Evolutionary conservation across 352 stramenopile species (phyloP).

Genomic region (Blastocystis sp.): DNA sequence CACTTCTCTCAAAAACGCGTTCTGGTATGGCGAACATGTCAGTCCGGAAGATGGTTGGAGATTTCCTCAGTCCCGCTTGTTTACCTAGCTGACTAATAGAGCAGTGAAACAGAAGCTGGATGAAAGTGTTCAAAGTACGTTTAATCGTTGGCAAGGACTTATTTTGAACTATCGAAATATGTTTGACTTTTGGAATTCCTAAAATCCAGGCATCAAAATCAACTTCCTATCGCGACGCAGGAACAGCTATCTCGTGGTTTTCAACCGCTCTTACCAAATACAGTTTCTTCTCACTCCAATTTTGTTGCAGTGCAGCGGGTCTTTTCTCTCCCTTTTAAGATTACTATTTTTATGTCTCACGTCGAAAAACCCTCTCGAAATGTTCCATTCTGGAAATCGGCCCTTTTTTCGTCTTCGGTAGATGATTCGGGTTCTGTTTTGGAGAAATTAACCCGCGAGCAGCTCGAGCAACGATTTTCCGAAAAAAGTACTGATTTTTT

Average conservation of each 20-base stretch:
- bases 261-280: constrained; percentile 13
- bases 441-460: background rate
- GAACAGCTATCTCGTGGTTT: background rate
- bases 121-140: background rate
- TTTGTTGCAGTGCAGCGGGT: constrained; percentile 52
- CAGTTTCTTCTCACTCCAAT: background rate
- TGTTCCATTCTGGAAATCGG: background rate
- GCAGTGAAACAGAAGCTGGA: background rate
- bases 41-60: background rate
- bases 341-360: background rate
- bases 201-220: background rate
- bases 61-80: background rate
- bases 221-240: background rate
- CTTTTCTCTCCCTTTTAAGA: constrained; percentile 4
- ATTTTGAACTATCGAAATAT: background rate
- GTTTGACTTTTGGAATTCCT: background rate
- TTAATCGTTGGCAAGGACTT: background rate
- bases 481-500: background rate
- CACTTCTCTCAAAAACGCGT: background rate
- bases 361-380: background rate
- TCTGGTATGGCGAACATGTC: background rate
- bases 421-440: background rate
- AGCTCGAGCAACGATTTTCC: background rate
- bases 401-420: background rate
- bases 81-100: background rate